Evolutionary conservation across 768 basidiomycete genomes (phyloP).

Genomic region (Auricularia cornea): DNA sequence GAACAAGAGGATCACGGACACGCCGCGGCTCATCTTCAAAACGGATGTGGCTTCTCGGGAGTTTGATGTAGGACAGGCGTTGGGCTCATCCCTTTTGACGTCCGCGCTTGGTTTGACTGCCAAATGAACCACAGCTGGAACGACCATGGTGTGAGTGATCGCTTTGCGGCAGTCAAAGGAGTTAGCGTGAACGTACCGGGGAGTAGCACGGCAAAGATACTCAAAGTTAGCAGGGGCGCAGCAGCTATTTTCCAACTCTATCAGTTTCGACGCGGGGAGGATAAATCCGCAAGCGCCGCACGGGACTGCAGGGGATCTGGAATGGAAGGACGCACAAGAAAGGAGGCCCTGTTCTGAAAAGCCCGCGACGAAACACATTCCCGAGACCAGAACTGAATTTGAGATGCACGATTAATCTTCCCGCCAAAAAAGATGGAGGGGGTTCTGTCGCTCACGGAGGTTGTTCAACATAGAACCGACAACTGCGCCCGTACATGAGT

Average conservation of each 20-base stretch:
- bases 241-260: constrained; percentile 36
- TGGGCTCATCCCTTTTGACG: constrained; percentile 4
- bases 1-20: constrained; percentile 64
- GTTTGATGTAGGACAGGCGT: constrained; percentile 15
- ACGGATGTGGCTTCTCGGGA: constrained; percentile 39
- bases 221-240: constrained; percentile 63
- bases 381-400: constrained; percentile 60
- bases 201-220: constrained; percentile 72
- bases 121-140: constrained; percentile 63
- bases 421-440: background rate
- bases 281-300: background rate
- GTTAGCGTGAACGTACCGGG: constrained; percentile 29
- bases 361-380: constrained; percentile 88
- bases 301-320: background rate
- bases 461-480: constrained; percentile 80
- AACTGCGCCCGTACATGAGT: constrained; percentile 35
- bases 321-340: constrained; percentile 43
- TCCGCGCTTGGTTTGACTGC: constrained; percentile 25
- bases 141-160: background rate
- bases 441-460: constrained; percentile 32
- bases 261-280: background rate
- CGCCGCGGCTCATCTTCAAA: constrained; percentile 69
- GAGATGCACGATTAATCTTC: background rate
- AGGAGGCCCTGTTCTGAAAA: constrained; percentile 81
- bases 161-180: background rate